Base-by-base conservation (phyloP, 1,284 basidiomycete genomes). In the Wallemia ichthyophaga region DNA sequence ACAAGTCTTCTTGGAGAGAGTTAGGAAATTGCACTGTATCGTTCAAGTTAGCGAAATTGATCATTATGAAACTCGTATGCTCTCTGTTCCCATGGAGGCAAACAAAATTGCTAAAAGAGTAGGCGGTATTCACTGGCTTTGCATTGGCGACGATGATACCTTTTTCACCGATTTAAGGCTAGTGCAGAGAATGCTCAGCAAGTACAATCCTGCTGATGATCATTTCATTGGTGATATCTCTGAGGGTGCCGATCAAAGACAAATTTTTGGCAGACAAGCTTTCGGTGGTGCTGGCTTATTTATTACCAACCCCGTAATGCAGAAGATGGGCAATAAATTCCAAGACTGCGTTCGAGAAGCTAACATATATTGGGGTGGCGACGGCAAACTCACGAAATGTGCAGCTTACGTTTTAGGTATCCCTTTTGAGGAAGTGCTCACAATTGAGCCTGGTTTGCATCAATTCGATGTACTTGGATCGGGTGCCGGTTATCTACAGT, bases 351-450 rank as follows among this genome's bases (percentile, higher is more conserved):
- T 25, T 19, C 58, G 55, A 21, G 57, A 62, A 27, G 57, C 21
- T 25, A 58, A 37, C n/a, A 25, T 56, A 19, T 27, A 55, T 11
- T 61, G 59, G 32, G 62, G 61, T 7, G 62, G 63, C 2, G 65
- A 66, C 58, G 64, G 63, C 55, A 66, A 65, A 63, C 55, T 64
- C n/a, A 63, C 64, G 0, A 48, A 61, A 2, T 66, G 65, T 27
- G 64, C 64, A 11, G 64, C 63, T 19, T 27, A 61, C 21, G 63
- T 61, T 0, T 37, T 31, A 1, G 64, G 63, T 0, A 24, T 33
- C 25, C 60, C 61, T 1, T 62, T 60, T 58, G 57, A 61, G 27
- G 59, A 59, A 5, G 61, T 64, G 2, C 61, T 60, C 9, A 61
- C 61, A 19, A 58, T 60, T 32, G 63, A 64, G 58, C 25, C 17